Conservation (phyloP, 257 asterid genomes). For the Nicotiana paniculata region DNA sequence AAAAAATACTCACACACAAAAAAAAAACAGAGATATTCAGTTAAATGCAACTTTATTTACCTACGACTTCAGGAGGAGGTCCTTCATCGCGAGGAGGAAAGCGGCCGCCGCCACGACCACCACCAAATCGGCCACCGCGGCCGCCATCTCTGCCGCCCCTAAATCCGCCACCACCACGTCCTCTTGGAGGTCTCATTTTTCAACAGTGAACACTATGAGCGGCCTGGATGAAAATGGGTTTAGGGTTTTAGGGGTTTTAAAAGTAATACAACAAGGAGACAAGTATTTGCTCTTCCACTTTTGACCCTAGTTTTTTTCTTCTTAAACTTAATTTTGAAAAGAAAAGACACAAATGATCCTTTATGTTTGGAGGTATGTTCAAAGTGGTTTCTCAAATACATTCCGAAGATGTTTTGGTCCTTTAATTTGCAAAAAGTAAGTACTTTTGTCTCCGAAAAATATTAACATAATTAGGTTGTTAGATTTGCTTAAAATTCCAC, state of each 20-base stretch:
- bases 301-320: neutral
- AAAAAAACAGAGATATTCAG: too few relatives aligned
- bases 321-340: too few relatives aligned
- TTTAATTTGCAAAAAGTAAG: too few relatives aligned
- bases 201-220: neutral
- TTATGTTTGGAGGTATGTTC: too few relatives aligned
- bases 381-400: too few relatives aligned
- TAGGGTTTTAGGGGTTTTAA: constrained; percentile 23
- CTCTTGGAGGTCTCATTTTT: constrained; percentile 91
- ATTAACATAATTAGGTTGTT: too few relatives aligned
- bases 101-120: constrained; percentile 43
- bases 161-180: constrained; percentile 80
- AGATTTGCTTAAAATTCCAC: too few relatives aligned
- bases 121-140: constrained; percentile 25
- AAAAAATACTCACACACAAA: neutral
- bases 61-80: constrained; percentile 63
- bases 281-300: neutral
- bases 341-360: too few relatives aligned
- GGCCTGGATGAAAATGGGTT: neutral
- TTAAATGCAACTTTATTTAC: constrained; percentile 24
- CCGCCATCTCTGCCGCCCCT: constrained; percentile 70
- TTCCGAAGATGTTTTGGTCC: too few relatives aligned
- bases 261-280: neutral
- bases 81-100: constrained; percentile 60
- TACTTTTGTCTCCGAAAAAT: too few relatives aligned